phyloP scores from a whole-genome alignment of 2,329 filamentous ascomycete genomes.

The Aspergillus sp. region DNA sequence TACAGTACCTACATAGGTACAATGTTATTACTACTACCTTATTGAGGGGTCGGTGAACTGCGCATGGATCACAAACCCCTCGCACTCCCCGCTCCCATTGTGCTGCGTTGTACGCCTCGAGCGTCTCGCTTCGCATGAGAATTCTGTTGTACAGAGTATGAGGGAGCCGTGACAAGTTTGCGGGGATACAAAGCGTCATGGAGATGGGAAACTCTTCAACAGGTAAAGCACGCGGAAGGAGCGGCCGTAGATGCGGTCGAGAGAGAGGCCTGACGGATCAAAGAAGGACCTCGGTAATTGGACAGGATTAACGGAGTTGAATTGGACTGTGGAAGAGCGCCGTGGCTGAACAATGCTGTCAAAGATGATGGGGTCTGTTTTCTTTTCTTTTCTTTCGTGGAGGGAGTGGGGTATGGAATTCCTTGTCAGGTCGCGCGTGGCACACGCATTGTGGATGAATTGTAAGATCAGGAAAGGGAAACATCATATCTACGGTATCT shows the following conservation, averaged over 20 bases:
- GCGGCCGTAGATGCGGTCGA: too few species aligned
- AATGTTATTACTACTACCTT: too few species aligned
- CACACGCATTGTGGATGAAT: too few species aligned
- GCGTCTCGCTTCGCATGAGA: neutral
- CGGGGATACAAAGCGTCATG: neutral
- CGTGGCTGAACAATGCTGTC: neutral
- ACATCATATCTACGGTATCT: too few species aligned
- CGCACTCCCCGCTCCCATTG: neutral
- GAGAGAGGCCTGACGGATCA: too few species aligned
- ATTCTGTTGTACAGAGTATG: neutral
- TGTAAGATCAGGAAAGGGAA: too few species aligned
- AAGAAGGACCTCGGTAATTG: neutral
- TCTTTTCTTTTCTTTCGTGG: neutral
- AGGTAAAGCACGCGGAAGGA: too few species aligned
- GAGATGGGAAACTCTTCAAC: too few species aligned
- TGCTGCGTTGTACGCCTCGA: conserved; percentile 2
- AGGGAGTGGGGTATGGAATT: neutral
- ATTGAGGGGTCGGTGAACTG: neutral
- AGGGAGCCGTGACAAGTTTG: neutral
- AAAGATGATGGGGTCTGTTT: neutral
- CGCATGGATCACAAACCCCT: conserved; percentile 1
- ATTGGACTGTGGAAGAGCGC: neutral
- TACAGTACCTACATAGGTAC: too few species aligned
- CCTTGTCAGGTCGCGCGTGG: too few species aligned
- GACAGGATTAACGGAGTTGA: neutral